A percentile compares a stretch with the other conserved stretches of the same genome.
phyloP scores from a whole-genome alignment of 2,329 filamentous ascomycete genomes.

The Helminthosporium solani region DNA sequence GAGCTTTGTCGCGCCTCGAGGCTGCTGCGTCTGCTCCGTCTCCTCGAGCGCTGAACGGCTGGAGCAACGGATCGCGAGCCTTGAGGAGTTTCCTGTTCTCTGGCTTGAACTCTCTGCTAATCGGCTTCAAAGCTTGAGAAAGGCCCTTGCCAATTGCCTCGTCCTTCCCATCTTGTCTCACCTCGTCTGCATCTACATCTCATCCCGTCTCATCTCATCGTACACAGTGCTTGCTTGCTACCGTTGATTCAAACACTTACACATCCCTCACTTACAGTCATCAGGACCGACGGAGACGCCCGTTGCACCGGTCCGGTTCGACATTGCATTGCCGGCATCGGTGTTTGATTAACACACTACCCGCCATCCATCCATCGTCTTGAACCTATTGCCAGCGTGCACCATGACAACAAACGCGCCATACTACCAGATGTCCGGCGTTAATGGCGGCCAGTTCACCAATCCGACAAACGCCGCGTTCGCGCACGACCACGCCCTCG shows the following conservation, averaged over 20 bases:
- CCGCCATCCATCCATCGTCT: background rate
- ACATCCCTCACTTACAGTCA: constrained; percentile 15
- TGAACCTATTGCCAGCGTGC: constrained; percentile 1
- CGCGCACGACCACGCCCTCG: constrained; percentile 15
- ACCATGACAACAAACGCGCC: constrained; percentile 40
- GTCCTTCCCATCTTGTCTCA: background rate
- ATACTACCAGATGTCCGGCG: constrained; percentile 35
- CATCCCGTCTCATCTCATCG: background rate
- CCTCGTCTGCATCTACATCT: background rate
- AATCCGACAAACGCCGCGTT: constrained; percentile 28
- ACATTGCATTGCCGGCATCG: constrained; percentile 2
- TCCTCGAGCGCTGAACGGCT: constrained; percentile 17
- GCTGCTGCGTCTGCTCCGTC: constrained; percentile 6
- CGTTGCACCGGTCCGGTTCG: background rate
- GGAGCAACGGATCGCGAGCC: background rate
- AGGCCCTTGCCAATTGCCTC: constrained; percentile 7
- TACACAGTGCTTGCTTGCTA: constrained; percentile 1
- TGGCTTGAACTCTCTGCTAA: background rate
- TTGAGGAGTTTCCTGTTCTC: background rate
- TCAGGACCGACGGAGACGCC: background rate
- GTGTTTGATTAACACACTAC: constrained; percentile 5
- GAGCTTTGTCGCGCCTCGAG: constrained; percentile 7
- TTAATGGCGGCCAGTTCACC: constrained; percentile 29
- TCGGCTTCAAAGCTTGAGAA: constrained; percentile 3
- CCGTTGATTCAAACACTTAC: constrained; percentile 24